Evolutionary conservation across 306 rosid genomes (phyloP).

Genomic region (Cucurbita pepo): DNA sequence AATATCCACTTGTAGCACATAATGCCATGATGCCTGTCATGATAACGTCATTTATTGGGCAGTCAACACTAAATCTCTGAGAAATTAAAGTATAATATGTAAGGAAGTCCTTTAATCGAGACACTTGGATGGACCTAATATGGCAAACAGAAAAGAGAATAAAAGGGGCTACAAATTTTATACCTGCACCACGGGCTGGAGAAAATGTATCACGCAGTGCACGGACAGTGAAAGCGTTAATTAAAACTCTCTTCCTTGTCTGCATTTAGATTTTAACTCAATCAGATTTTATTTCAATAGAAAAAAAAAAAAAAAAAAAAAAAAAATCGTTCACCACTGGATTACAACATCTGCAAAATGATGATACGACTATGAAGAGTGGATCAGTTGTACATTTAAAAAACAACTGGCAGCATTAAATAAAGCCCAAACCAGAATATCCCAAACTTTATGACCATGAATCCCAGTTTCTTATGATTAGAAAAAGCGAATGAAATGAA

Average conservation of each 20-base stretch:
- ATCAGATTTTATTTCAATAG: slow-evolving; percentile 14
- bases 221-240: slow-evolving; percentile 96
- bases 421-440: neutral
- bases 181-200: slow-evolving; percentile 99
- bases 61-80: slow-evolving; percentile 2
- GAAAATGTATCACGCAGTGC: slow-evolving; percentile 94
- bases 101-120: neutral
- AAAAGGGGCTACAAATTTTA: slow-evolving; percentile 5
- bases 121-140: neutral
- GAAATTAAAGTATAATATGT: neutral
- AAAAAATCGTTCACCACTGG: neutral
- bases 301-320: neutral
- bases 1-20: slow-evolving; percentile 89
- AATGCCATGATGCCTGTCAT: slow-evolving; percentile 92
- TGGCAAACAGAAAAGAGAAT: neutral
- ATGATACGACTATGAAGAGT: neutral
- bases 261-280: slow-evolving; percentile 23
- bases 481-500: neutral
- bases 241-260: slow-evolving; percentile 97
- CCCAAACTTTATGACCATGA: neutral
- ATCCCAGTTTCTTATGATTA: neutral
- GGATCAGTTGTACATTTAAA: neutral
- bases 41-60: neutral
- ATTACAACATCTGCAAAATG: neutral
- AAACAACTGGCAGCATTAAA: neutral